Base-by-base conservation (phyloP, 805 yeast genomes). In the Diddensiella transvaalensis region DNA sequence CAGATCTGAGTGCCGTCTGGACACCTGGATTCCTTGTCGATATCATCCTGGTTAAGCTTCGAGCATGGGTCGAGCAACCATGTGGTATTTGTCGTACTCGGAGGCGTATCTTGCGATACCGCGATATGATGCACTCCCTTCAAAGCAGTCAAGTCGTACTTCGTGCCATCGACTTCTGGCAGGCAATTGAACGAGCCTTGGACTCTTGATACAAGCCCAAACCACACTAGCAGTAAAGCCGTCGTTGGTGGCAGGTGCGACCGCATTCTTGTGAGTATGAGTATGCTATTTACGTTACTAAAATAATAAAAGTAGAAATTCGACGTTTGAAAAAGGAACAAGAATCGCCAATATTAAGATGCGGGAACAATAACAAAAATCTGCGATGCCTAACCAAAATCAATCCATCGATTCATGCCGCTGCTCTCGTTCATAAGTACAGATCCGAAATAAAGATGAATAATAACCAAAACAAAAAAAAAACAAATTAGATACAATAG, bases 41-140 rank as follows among this genome's bases (percentile, higher is more conserved):
- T 61, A 8, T 67, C 65, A 8, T 60, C 60, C 18, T 59, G 51
- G 19, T 65, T 60, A n/a, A 74, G 63, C 0, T 77, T 68, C 40
- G 78, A 80, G 68, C 95, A 87, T 5, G 88, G 71, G 44, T 87
- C 84, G 32, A 90, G 54, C 59, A 74, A 79, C 90, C 96, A 87
- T 2, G 78, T 73, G 29, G 73, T 65, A 43, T 70, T 74, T 1
- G 85, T 78, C 26, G 65, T 67, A 10, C 91, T 77, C 1, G 99
- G 98, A 15, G 98, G 98, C 8, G 96, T 87, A 39, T 74, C 76
- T 26, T 65, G 68, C 15, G 71, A 56, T 3, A 58, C 33, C 3
- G 72, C 60, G n/a, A 71, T 66, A 1, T 66, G 46, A 55, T 78
- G 77, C 3, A 77, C 61, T 2, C 84, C 85, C 43, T 73, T 72